phyloP scores from a whole-genome alignment of 495 filamentous ascomycete species.

The Aeminium ludgeri region DNA sequence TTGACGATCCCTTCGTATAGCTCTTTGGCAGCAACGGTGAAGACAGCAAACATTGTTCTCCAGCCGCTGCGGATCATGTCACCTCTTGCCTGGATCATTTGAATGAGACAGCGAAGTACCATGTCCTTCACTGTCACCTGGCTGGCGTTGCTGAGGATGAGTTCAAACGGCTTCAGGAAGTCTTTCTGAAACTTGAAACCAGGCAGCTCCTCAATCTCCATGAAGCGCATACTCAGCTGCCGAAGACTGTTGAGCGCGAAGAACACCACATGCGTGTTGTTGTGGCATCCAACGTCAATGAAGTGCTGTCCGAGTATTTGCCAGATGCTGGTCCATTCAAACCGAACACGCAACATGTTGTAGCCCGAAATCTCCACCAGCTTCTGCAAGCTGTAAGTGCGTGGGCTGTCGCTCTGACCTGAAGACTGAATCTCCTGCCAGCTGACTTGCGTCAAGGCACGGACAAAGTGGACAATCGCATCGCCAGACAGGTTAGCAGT shows the following conservation, averaged over 20 bases:
- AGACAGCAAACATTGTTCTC: conserved; percentile 98
- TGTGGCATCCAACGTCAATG: conserved; percentile 90
- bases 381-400: conserved; percentile 94
- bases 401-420: conserved; percentile 80
- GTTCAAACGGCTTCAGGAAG: conserved; percentile 94
- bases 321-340: conserved; percentile 98
- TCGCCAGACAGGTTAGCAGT: conserved; percentile 85
- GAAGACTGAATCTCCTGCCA: conserved; percentile 98
- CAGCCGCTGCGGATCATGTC: conserved; percentile 94
- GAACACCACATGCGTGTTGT: conserved; percentile 88
- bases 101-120: conserved; percentile 88
- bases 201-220: conserved; percentile 93
- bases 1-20: conserved; percentile 92
- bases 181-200: conserved; percentile 99
- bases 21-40: conserved; percentile 86
- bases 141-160: conserved; percentile 84
- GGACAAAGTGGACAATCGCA: conserved; percentile 94
- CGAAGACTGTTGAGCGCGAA: conserved; percentile 90
- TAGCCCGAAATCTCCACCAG: conserved; percentile 97
- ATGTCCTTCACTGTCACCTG: conserved; percentile 92
- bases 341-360: conserved; percentile 96
- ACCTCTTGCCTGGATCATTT: conserved; percentile 95
- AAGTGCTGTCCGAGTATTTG: conserved; percentile 91
- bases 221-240: conserved; percentile 93
- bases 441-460: conserved; percentile 84